A percentile compares a stretch with the other conserved stretches of the same genome.
Evolutionary conservation across 306 rosid species (phyloP).

Genomic region (Trifolium fragiferum): DNA sequence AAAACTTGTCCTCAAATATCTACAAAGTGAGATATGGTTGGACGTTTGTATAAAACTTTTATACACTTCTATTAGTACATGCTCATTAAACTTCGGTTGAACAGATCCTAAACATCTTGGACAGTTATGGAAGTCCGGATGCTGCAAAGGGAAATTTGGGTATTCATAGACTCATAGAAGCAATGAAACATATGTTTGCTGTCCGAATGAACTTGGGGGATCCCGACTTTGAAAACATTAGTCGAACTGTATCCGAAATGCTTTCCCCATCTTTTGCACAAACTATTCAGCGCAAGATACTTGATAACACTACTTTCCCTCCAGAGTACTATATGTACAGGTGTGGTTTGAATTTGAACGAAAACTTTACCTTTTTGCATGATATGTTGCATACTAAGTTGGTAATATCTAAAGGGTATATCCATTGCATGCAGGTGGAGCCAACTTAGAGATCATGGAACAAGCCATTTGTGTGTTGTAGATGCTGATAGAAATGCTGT

Average conservation of each 20-base stretch:
- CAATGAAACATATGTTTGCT: conserved; percentile 79
- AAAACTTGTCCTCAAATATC: too few relatives aligned
- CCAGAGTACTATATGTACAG: conserved; percentile 79
- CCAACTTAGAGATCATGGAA: conserved; percentile 94
- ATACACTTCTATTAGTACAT: not conserved
- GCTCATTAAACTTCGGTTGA: not conserved
- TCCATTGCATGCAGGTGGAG: conserved; percentile 71
- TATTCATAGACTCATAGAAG: conserved; percentile 81
- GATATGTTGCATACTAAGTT: conserved; percentile 21
- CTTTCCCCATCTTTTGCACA: conserved; percentile 78
- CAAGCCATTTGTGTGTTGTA: conserved; percentile 90
- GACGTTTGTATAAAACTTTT: not conserved
- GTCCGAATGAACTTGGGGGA: conserved; percentile 92
- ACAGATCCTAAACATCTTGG: conserved; percentile 77
- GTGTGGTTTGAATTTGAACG: conserved; percentile 44
- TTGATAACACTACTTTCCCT: conserved; percentile 87
- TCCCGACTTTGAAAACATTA: conserved; percentile 67
- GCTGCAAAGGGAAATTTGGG: conserved; percentile 80
- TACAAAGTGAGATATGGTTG: not conserved
- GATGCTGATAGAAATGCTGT: conserved; percentile 91
- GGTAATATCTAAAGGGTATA: conserved; percentile 2
- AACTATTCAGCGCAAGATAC: conserved; percentile 59
- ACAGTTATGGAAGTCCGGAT: conserved; percentile 64
- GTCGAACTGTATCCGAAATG: conserved; percentile 55
- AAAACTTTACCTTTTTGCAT: conserved; percentile 35